Evolutionary conservation across 1,284 basidiomycete species (phyloP), one percentile per base, ranked within the genome.

Genomic region (Grifola frondosa): DNA sequence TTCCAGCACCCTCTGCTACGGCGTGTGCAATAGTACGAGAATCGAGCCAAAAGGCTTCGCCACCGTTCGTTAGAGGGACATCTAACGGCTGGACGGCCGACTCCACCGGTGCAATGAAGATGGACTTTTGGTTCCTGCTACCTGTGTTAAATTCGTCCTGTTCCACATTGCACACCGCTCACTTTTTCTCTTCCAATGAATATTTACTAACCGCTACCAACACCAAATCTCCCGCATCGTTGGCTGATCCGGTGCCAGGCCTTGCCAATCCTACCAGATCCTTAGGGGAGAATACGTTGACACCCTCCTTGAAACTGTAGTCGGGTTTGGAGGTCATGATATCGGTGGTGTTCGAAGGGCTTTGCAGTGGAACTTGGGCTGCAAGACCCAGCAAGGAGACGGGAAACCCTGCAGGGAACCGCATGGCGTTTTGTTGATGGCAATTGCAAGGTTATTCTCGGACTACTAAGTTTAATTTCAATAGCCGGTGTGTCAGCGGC

Each of bases 1-100:
- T 71, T 38, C 67, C 69, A 41, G 74, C 69, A n/a, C 68, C 65
- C 6, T 65, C 72, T 49, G 75, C 71, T 16, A 84, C 75, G 39
- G 81, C 78, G 45, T 85, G 81, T 0, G 73, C 87, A 46, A 91
- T 58, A n/a, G 81, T 86, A 31, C 77, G 73, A 2, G 73, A 65
- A 40, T 80, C 76, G 16, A 91, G 70, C 88, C 88, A 91, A 67
- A 91, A 90, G 2, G 75, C 73, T 35, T 88, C 81, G 15, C 86
- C 87, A 9, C 78, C 82, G 33, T 78, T 75, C 15, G 76, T 64
- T 31, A 87, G 70, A 13, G 77, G 68, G 42, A 83, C 68, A 50
- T 80, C 66, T 24, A 80, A 58, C 0, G 80, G 71, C 30, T 70
- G 57, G 13, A 69, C 67, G 19, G 64, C 63, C 6, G 73, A 71